A percentile compares a stretch with the other conserved stretches of the same genome.
phyloP scores from a whole-genome alignment of 1,139 yeast species.

The Kodamaea sp. region DNA sequence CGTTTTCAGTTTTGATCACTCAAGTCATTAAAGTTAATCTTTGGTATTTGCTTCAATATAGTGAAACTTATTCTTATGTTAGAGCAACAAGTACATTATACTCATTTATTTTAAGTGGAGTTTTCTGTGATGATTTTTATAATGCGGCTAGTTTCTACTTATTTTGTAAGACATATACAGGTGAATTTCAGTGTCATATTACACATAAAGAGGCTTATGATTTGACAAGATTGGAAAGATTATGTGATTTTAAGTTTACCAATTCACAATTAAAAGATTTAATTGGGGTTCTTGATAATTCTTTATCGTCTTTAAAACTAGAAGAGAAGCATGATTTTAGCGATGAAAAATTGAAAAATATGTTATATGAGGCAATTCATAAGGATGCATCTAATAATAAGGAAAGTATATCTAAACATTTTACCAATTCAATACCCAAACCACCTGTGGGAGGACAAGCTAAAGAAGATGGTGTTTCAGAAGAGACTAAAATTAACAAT shows the following conservation, averaged over 20 bases:
- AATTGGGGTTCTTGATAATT: conserved; percentile 1
- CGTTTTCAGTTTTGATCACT: conserved; percentile 13
- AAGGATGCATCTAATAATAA: too few species aligned
- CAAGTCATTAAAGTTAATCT: conserved; percentile 15
- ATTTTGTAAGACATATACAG: conserved; percentile 10
- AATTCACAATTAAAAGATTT: conserved; percentile 4
- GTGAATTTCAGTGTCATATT: conserved; percentile 10
- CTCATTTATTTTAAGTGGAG: conserved; percentile 6
- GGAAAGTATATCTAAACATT: too few species aligned
- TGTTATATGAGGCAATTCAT: too few species aligned
- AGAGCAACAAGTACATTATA: conserved; percentile 11
- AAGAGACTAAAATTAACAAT: neutral
- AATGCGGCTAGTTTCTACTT: conserved; percentile 9
- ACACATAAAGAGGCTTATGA: conserved; percentile 10
- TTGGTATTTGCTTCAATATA: conserved; percentile 13
- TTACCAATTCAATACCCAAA: too few species aligned
- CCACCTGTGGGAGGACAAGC: neutral
- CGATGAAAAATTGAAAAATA: too few species aligned
- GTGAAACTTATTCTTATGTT: conserved; percentile 17
- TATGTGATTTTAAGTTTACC: conserved; percentile 8
- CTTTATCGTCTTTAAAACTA: neutral
- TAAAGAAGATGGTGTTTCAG: neutral
- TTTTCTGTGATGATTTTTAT: conserved; percentile 11
- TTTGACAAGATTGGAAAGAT: conserved; percentile 8
- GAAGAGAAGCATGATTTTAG: too few species aligned